Percentiles rank a stretch among this genome's conserved stretches.
Evolutionary conservation across 805 yeast species (phyloP).

Genomic region (Ogataea zsoltii): DNA sequence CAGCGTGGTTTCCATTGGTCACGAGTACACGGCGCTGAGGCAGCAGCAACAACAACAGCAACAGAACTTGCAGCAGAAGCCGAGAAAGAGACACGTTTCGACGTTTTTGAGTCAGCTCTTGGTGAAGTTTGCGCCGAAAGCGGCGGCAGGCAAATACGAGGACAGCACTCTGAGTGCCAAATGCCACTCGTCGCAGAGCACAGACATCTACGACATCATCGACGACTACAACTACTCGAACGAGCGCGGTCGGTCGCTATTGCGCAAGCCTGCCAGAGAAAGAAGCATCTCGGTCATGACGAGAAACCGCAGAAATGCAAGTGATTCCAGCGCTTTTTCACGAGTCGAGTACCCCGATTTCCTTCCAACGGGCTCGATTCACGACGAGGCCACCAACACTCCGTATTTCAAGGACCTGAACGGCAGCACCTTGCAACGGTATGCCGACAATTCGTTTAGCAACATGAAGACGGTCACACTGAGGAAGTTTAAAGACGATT

Average conservation of each 20-base stretch:
- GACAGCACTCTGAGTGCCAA: not conserved
- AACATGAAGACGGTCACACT: conserved; percentile 13
- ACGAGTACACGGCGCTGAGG: no score
- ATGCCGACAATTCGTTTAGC: conserved; percentile 6
- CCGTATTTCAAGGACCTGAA: conserved; percentile 17
- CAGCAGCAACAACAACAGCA: conserved; percentile 1
- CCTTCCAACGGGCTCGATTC: conserved; percentile 14
- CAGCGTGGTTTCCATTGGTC: no score
- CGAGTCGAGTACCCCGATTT: conserved; percentile 7
- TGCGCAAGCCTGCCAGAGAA: conserved; percentile 11
- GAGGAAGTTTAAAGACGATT: conserved; percentile 14
- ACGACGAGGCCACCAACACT: conserved; percentile 22
- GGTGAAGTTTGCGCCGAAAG: conserved; percentile 10
- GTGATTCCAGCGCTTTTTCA: conserved; percentile 5
- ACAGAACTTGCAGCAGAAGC: conserved; percentile 1
- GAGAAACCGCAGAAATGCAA: conserved; percentile 8
- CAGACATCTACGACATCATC: conserved; percentile 22
- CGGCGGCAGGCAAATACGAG: not conserved
- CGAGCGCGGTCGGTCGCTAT: conserved; percentile 16
- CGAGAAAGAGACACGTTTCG: conserved; percentile 7
- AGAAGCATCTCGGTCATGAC: conserved; percentile 11
- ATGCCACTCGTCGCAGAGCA: conserved; percentile 9
- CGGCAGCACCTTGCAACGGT: conserved; percentile 4
- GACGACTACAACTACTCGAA: conserved; percentile 21
- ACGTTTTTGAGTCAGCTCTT: conserved; percentile 10